These are phyloP conservation scores for Sisymbrium irio DNA, from an alignment of 345 rosid species.

Conservation along the genomic window DNA sequence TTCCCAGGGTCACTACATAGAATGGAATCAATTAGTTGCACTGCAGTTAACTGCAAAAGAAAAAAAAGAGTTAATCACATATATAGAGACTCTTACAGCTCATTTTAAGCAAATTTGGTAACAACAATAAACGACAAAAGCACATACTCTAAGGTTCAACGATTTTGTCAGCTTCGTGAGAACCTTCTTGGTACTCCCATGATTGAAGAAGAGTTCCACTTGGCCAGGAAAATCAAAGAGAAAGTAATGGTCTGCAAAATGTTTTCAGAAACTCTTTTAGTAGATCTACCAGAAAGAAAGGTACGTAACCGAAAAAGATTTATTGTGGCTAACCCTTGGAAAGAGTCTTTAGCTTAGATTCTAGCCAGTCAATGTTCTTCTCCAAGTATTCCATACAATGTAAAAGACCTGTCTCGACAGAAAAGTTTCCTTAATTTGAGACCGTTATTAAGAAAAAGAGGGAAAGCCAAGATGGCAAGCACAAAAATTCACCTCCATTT, in stretches of 20 bases:
- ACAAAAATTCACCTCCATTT: constrained; percentile 62
- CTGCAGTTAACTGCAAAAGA: constrained; percentile 68
- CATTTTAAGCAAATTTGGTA: background rate
- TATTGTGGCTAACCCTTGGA: constrained; percentile 50
- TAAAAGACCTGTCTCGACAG: constrained; percentile 52
- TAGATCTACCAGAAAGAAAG: background rate
- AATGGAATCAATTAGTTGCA: constrained; percentile 85
- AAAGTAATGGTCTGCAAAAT: constrained; percentile 80
- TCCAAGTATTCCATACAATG: constrained; percentile 91
- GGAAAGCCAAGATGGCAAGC: background rate
- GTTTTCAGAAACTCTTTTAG: background rate
- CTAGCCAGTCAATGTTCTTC: constrained; percentile 90
- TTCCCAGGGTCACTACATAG: constrained; percentile 88
- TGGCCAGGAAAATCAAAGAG: constrained; percentile 98
- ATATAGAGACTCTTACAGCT: background rate
- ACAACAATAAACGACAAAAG: background rate
- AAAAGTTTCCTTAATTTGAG: background rate
- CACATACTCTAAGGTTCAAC: constrained; percentile 74
- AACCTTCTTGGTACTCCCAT: constrained; percentile 70
- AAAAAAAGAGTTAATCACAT: background rate
- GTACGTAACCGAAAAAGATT: background rate
- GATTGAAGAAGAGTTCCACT: constrained; percentile 88
- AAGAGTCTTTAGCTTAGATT: constrained; percentile 77
- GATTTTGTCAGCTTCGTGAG: constrained; percentile 72
- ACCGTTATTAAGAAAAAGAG: background rate